A percentile compares a stretch with the other conserved stretches of the same genome.
Conservation (phyloP, 1,284 basidiomycete genomes). For the Mycosarcoma maydis region DNA sequence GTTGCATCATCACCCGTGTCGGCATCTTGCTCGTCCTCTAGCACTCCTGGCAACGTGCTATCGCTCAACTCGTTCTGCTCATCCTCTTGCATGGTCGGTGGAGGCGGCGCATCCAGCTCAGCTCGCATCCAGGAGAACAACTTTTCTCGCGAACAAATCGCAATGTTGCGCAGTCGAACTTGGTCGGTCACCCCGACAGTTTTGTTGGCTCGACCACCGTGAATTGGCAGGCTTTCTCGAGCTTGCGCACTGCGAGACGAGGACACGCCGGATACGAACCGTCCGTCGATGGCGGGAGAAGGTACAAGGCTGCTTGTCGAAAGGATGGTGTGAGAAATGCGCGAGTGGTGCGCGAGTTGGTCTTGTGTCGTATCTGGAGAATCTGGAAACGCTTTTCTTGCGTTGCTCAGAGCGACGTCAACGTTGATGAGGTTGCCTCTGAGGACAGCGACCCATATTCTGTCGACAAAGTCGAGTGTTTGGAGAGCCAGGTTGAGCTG, state of each 20-base stretch:
- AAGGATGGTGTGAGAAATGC: background rate
- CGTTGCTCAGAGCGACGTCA: slow-evolving; percentile 23
- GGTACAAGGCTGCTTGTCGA: slow-evolving; percentile 32
- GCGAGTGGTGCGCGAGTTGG: background rate
- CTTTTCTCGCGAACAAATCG: slow-evolving; percentile 49
- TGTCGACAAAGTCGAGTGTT: slow-evolving; percentile 54
- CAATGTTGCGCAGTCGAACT: slow-evolving; percentile 58
- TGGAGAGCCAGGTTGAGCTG: slow-evolving; percentile 49
- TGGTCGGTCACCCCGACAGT: slow-evolving; percentile 55
- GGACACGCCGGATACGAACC: slow-evolving; percentile 11
- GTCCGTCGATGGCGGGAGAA: slow-evolving; percentile 36
- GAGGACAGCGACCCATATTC: slow-evolving; percentile 54
- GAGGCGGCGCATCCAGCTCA: slow-evolving; percentile 46
- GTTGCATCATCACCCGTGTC: background rate
- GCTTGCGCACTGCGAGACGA: background rate
- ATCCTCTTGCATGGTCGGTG: slow-evolving; percentile 48
- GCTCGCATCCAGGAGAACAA: slow-evolving; percentile 62
- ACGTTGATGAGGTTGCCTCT: slow-evolving; percentile 46
- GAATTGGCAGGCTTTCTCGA: slow-evolving; percentile 37
- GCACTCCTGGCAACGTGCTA: slow-evolving; percentile 27
- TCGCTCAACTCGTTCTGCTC: slow-evolving; percentile 22
- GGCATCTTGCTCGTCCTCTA: slow-evolving; percentile 6
- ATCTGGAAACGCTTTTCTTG: slow-evolving; percentile 28
- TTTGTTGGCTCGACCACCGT: slow-evolving; percentile 40
- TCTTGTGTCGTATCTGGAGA: background rate